These are phyloP conservation scores for Termitomyces sp. DNA, from an alignment of 768 basidiomycete species.

Conservation along the genomic window DNA sequence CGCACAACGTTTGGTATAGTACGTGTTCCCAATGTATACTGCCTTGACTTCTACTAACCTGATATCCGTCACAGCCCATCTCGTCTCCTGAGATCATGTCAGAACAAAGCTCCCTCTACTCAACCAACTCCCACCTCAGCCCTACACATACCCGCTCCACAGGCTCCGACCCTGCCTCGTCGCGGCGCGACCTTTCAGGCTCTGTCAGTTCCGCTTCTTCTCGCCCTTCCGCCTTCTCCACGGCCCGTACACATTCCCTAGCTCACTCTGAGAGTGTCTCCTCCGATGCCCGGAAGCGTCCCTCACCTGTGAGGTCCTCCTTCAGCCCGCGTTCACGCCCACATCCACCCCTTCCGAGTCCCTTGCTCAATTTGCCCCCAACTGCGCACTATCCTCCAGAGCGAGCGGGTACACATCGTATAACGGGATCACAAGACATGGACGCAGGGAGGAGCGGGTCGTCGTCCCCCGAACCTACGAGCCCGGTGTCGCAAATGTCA, in stretches of 20 bases:
- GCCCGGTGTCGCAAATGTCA: conserved; percentile 22
- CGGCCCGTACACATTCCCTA: conserved; percentile 35
- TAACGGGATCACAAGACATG: conserved; percentile 10
- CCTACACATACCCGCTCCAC: conserved; percentile 46
- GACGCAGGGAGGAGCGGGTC: conserved; percentile 18
- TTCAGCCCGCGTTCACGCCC: conserved; percentile 35
- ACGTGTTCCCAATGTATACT: conserved; percentile 27
- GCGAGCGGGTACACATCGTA: conserved; percentile 21
- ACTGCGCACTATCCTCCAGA: conserved; percentile 20
- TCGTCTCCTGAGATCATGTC: conserved; percentile 42
- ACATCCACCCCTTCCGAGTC: conserved; percentile 10
- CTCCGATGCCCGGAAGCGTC: conserved; percentile 45
- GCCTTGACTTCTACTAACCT: conserved; percentile 17
- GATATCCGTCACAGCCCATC: conserved; percentile 36
- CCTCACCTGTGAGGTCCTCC: conserved; percentile 50
- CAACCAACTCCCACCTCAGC: conserved; percentile 56
- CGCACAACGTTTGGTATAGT: conserved; percentile 62
- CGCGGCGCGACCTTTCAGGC: conserved; percentile 36
- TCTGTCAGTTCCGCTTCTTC: conserved; percentile 56
- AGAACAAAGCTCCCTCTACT: conserved; percentile 65
- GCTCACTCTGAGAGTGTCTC: conserved; percentile 53
- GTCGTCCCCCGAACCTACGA: conserved; percentile 26
- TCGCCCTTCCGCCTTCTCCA: conserved; percentile 46
- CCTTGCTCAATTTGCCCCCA: conserved; percentile 15
- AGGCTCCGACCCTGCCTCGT: conserved; percentile 52